Conservation (phyloP, 768 basidiomycete species). For the Psilocybe cubensis region DNA sequence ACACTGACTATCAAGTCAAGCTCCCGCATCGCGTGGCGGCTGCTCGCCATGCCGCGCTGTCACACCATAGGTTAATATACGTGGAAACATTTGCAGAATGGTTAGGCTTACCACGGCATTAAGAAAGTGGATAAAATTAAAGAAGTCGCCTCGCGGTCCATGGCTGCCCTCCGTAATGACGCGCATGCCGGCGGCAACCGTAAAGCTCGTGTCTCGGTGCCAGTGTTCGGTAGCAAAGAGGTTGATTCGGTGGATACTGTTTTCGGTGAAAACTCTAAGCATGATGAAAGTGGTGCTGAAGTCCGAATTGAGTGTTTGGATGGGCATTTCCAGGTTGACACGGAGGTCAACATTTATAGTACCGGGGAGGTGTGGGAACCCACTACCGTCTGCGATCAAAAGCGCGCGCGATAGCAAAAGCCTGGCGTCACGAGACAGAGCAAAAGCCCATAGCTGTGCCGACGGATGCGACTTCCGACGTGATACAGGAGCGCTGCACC, state of each 20-base stretch:
- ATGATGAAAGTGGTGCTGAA: no score
- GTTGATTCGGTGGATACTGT: not conserved
- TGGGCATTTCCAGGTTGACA: not conserved
- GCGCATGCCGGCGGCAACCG: not conserved
- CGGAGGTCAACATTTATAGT: slow-evolving; percentile 12
- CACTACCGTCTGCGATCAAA: not conserved
- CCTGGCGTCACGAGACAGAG: no score
- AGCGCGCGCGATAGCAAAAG: no score
- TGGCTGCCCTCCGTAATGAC: not conserved
- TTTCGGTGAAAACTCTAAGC: not conserved
- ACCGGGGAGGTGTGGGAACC: slow-evolving; percentile 9
- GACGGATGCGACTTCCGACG: no score
- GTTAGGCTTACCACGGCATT: not conserved
- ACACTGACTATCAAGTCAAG: not conserved
- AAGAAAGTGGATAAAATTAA: not conserved
- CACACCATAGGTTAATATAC: not conserved
- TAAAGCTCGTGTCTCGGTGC: not conserved
- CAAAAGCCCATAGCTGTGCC: no score
- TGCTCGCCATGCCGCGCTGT: not conserved
- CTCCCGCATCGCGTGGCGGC: not conserved
- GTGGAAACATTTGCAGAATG: not conserved
- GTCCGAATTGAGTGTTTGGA: not conserved
- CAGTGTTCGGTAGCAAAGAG: not conserved
- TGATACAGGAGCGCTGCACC: no score
- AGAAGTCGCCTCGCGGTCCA: not conserved